phyloP scores from a whole-genome alignment of 108 stramenopile genomes.

The Cyclotella kingstonii region DNA sequence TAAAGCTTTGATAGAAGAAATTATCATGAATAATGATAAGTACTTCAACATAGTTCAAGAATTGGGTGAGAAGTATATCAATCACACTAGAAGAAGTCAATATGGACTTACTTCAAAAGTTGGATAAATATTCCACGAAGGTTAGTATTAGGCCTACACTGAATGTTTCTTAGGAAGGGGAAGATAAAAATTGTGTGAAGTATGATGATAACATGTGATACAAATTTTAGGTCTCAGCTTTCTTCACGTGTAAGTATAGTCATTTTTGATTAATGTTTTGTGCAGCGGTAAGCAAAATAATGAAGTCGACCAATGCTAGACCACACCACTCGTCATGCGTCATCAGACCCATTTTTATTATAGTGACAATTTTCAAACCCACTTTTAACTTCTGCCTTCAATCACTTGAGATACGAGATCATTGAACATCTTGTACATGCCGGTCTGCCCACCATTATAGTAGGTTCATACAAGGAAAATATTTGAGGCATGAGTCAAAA shows the following conservation, averaged over 20 bases:
- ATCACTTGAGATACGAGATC: too few species aligned
- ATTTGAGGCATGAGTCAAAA: too few species aligned
- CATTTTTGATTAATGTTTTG: too few species aligned
- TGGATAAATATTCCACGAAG: neutral
- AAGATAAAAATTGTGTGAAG: conserved; percentile 30
- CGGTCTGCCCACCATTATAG: too few species aligned
- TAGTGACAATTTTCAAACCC: too few species aligned
- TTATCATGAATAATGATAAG: conserved; percentile 35
- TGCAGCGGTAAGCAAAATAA: too few species aligned
- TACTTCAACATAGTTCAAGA: conserved; percentile 41
- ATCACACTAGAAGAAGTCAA: conserved; percentile 32
- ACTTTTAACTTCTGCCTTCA: too few species aligned
- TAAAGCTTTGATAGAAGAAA: conserved; percentile 33
- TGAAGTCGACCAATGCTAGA: too few species aligned
- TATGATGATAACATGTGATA: neutral
- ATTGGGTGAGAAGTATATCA: conserved; percentile 35
- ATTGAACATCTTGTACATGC: too few species aligned
- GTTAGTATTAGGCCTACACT: conserved; percentile 1
- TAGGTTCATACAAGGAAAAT: too few species aligned
- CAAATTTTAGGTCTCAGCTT: neutral
- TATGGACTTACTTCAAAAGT: conserved; percentile 18
- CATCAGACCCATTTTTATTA: too few species aligned
- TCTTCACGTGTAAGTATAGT: neutral
- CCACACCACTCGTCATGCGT: too few species aligned
- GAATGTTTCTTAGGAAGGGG: conserved; percentile 21